Conservation (phyloP, 164 flowering plant genomes). For the Aristolochia contorta region DNA sequence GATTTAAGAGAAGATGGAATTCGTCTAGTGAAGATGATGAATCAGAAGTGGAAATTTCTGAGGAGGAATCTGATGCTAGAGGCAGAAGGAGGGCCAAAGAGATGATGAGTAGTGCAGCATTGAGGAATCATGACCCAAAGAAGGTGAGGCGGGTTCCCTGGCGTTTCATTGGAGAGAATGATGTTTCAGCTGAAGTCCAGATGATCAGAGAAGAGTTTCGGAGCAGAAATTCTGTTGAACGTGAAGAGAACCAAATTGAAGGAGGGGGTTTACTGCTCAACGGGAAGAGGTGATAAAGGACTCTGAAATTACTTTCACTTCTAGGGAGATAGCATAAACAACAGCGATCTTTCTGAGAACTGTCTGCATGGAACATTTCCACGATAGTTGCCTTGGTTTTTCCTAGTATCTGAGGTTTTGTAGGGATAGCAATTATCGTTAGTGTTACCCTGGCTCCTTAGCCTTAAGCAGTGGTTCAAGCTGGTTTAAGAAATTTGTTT, state of each 20-base stretch:
- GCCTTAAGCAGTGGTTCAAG: no score
- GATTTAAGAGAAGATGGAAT: constrained; percentile 26
- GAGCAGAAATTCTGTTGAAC: constrained; percentile 23
- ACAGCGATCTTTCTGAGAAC: no score
- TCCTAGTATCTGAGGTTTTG: no score
- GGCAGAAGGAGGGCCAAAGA: constrained; percentile 21
- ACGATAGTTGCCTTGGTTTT: no score
- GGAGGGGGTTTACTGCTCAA: constrained; percentile 35
- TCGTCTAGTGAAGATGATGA: constrained; percentile 49
- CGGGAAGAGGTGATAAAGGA: constrained; percentile 44
- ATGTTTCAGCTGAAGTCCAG: constrained; percentile 34
- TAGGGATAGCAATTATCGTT: no score
- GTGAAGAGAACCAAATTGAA: constrained; percentile 13
- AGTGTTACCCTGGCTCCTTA: no score
- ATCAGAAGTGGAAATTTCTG: constrained; percentile 10
- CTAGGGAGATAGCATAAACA: no score
- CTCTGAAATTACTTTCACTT: no score
- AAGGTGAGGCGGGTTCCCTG: constrained; percentile 27
- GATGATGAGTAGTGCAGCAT: constrained; percentile 51
- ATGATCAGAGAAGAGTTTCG: constrained; percentile 48
- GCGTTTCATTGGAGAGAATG: constrained; percentile 36
- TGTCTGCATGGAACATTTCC: no score
- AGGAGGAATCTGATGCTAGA: constrained; percentile 13
- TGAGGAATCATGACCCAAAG: constrained; percentile 67
- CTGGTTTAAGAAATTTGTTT: no score